A percentile compares a stretch with the other conserved stretches of the same genome.
Conservation (phyloP, 768 basidiomycete species). For the Lactarius hengduanensis region DNA sequence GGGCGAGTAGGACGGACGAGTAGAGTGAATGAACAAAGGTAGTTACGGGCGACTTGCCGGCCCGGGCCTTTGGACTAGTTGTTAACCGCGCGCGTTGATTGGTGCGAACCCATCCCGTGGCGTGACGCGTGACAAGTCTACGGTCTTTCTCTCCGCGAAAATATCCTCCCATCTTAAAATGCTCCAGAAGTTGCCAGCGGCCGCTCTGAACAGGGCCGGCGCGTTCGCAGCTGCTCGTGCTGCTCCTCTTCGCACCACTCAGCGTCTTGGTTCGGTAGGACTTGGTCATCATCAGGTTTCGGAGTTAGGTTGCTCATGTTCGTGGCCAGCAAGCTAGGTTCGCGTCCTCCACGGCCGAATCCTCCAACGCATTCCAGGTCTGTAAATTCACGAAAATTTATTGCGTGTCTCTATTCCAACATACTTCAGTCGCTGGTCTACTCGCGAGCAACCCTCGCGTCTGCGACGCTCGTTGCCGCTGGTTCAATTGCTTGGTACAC, state of each 20-base stretch:
- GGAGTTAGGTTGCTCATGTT: constrained; percentile 30
- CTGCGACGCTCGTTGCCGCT: constrained; percentile 71
- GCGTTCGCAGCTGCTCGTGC: constrained; percentile 48
- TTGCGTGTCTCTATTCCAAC: constrained; percentile 11
- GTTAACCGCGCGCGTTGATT: constrained; percentile 8
- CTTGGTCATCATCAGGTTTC: constrained; percentile 8
- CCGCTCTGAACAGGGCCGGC: constrained; percentile 61
- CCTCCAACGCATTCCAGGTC: constrained; percentile 65
- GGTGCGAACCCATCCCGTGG: constrained; percentile 23
- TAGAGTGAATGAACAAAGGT: no score
- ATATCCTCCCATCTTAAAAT: constrained; percentile 53
- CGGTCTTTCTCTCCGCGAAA: constrained; percentile 42
- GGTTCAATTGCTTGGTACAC: constrained; percentile 98
- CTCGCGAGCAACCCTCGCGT: constrained; percentile 72
- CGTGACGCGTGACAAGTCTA: constrained; percentile 42
- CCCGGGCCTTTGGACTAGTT: neutral
- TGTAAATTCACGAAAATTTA: constrained; percentile 29
- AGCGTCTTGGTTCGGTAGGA: constrained; percentile 51
- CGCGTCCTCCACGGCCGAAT: constrained; percentile 60
- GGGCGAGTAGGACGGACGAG: no score
- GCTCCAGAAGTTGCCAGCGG: constrained; percentile 79
- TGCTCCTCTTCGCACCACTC: constrained; percentile 40
- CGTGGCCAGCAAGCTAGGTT: constrained; percentile 58
- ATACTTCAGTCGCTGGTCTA: constrained; percentile 54
- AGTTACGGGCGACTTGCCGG: no score